These are phyloP conservation scores for Trichoderma semiorbis DNA, from an alignment of 2,329 filamentous ascomycete species.

Conservation along the genomic window DNA sequence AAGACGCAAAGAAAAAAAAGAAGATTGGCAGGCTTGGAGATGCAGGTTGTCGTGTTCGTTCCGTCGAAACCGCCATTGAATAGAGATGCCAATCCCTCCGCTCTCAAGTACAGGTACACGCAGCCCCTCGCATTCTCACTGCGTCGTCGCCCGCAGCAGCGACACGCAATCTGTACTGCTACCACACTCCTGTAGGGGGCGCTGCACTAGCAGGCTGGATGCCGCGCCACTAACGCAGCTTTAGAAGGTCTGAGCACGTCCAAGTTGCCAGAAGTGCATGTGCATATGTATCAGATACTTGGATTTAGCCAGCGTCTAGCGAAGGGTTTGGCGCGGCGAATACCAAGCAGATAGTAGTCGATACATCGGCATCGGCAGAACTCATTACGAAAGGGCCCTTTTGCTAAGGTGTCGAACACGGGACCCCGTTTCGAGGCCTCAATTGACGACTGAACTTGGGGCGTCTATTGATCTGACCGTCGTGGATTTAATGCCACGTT, in stretches of 20 bases:
- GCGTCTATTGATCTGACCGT: not conserved
- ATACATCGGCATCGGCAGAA: not conserved
- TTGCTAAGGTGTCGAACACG: not conserved
- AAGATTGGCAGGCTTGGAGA: not conserved
- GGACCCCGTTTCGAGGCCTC: not conserved
- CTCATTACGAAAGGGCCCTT: not conserved
- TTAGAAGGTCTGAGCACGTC: constrained; percentile 8
- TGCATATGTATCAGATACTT: not conserved
- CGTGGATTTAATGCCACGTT: not conserved
- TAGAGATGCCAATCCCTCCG: not conserved
- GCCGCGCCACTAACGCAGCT: constrained; percentile 11
- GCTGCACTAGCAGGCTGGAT: not conserved
- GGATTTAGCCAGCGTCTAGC: not conserved
- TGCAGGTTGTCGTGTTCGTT: constrained; percentile 5
- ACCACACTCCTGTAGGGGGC: not conserved
- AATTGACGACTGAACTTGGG: not conserved
- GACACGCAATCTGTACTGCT: not conserved
- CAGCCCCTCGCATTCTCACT: not conserved
- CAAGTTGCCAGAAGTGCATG: not conserved
- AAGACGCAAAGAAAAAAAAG: not conserved
- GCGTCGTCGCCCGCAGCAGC: not conserved
- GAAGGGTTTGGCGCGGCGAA: not conserved
- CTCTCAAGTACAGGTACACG: not conserved
- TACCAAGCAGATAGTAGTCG: not conserved
- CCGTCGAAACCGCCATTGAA: constrained; percentile 6